Percentiles rank a stretch among this genome's conserved stretches.
These are phyloP conservation scores for Dalbergia cochinchinensis DNA, from an alignment of 306 rosid species.

Conservation along the genomic window DNA sequence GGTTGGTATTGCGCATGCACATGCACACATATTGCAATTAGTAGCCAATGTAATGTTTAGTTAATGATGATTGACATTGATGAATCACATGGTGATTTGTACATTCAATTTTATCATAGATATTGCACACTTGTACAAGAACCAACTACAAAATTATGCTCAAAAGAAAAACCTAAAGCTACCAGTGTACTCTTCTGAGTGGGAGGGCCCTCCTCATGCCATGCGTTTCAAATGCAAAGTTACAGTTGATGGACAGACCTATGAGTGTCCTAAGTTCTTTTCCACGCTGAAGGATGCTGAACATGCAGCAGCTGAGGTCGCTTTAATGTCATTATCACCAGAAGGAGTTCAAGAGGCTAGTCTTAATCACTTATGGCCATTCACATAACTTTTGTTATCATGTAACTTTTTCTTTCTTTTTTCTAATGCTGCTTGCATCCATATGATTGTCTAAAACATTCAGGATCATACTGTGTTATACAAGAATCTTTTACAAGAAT, in stretches of 20 bases:
- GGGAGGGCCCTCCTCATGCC: conserved; percentile 89
- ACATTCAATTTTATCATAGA: conserved; percentile 50
- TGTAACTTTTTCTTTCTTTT: not conserved
- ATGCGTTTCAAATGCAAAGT: conserved; percentile 74
- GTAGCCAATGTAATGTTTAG: conserved; percentile 23
- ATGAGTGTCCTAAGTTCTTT: conserved; percentile 61
- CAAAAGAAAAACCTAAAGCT: conserved; percentile 66
- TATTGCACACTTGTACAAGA: conserved; percentile 68
- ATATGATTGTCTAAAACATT: conserved; percentile 37
- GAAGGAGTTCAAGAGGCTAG: conserved; percentile 69
- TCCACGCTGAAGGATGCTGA: conserved; percentile 85
- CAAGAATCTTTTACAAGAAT: conserved; percentile 87
- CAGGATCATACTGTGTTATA: conserved; percentile 66
- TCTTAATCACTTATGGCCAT: conserved; percentile 42
- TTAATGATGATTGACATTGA: conserved; percentile 17
- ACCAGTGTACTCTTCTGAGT: conserved; percentile 73
- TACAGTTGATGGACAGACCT: conserved; percentile 68
- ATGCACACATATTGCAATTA: not conserved
- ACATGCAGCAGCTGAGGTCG: conserved; percentile 84
- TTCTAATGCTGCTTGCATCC: conserved; percentile 4
- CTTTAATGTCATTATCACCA: conserved; percentile 64
- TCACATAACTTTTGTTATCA: conserved; percentile 9
- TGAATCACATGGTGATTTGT: conserved; percentile 12
- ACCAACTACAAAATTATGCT: conserved; percentile 67
- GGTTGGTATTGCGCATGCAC: not conserved